phyloP scores from a whole-genome alignment of 129 eudicot species.

The Gnaphalium uliginosum region DNA sequence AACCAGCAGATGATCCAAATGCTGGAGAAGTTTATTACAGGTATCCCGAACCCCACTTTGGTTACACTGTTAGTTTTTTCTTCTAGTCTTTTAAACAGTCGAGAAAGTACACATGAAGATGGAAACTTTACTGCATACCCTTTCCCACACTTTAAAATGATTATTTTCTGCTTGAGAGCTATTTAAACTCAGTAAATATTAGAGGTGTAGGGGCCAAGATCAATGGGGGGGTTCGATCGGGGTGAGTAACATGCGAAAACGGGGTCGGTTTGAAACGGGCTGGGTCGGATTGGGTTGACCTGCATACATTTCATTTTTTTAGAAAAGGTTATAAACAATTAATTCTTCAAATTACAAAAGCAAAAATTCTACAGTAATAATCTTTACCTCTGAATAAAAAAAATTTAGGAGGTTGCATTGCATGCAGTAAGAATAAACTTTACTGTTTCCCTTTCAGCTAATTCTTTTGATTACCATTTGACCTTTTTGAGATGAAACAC shows the following conservation, averaged over 20 bases:
- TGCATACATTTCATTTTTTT: neutral
- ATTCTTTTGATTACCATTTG: no score
- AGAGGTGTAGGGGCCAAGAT: neutral
- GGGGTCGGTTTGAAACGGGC: neutral
- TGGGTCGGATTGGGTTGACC: neutral
- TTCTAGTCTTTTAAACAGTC: neutral
- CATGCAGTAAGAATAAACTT: no score
- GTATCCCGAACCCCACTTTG: constrained; percentile 32
- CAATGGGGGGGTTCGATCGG: neutral
- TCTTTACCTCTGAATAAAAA: neutral
- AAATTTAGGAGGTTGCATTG: no score
- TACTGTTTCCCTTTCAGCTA: no score
- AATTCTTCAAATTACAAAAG: no score
- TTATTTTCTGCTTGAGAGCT: neutral
- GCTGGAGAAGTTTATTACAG: constrained; percentile 99
- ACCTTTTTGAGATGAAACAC: no score
- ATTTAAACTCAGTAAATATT: neutral
- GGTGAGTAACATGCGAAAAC: no score
- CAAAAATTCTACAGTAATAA: neutral
- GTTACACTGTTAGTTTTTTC: neutral
- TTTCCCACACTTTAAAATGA: neutral
- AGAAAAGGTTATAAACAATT: no score
- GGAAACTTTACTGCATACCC: neutral
- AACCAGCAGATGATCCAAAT: constrained; percentile 88
- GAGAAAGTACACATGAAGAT: neutral